Evolutionary conservation across 1,284 basidiomycete genomes (phyloP), one percentile per base, ranked within the genome.

Genomic region (Malassezia arunalokei): DNA sequence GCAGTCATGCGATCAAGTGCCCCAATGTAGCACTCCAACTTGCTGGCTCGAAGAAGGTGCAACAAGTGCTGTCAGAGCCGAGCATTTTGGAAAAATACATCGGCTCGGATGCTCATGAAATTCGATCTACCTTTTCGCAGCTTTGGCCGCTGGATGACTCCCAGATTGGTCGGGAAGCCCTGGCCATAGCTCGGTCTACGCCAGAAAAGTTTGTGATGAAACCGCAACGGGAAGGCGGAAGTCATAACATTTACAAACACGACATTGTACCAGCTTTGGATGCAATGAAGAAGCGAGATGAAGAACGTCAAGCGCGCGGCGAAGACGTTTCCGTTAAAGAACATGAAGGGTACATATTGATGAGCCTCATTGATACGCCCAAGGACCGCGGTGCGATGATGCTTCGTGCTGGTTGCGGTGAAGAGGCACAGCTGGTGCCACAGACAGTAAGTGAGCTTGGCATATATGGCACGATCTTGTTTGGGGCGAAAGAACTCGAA

Each of bases 221-320:
- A 73, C 92, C 92, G 0, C 91, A 96, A 74, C 80, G 91, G 15
- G 88, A 98, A 76, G 92, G 94, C 5, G 92, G 94, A 0, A 92
- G 92, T 3, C 94, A 98, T 73, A 98, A 98, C 68, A 81, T 96
- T 24, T 98, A 96, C 76, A 84, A 86, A 48, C 74, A 76, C 4
- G 82, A 85, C 45, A 95, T 96, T 49, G 86, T 85, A 0, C 62
- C 77, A 0, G 89, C 89, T 73, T 77, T 95, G 3, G 79, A 82
- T 6, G 65, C 71, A 1, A 77, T 94, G 3, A 74, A 76, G 40
- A 81, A 84, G 66, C 78, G 81, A 7, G 77, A 80, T 40, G 44
- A 48, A 37, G 40, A 48, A 24, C 47, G 57, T 15, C 51, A 43
- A 12, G 53, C 41, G n/a, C 45, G 40, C 3, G 45, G 37, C 8